Evolutionary conservation across 176 grass and related monocot genomes (phyloP), one percentile per base, ranked within the genome.

Genomic region (Puccinellia tenuiflora): DNA sequence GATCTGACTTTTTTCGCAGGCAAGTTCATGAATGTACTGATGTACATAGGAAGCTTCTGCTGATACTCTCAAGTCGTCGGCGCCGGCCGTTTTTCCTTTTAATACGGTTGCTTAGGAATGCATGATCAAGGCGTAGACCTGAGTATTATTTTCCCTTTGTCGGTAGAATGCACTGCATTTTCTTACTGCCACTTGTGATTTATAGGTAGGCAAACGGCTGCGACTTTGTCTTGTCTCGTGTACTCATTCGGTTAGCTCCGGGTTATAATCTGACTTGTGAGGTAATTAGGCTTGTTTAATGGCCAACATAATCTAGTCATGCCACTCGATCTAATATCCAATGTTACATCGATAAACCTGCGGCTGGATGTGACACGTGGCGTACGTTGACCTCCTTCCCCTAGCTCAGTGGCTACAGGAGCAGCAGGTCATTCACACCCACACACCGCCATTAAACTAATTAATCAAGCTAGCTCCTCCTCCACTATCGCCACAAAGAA

Each of bases 1-100:
- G 64, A 72, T 83, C 69, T 89, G 77, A 76, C 72, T 82, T 47
- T 72, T 18, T 31, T 46, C 2, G 63, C 50, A 38, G 9, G 28
- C 20, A n/a, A 47, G 31, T 37, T 30, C 22, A 53, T 80, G 64
- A 18, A 83, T n/a, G 31, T 9, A 42, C 20, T n/a, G n/a, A n/a
- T n/a, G 80, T 16, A 17, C 16, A 48, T 22, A 37, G 13, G 29
- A 78, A 68, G 56, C 81, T 75, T 63, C 56, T 74, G 73, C 73
- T 47, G 68, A 18, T 47, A 3, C 18, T 71, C 31, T 6, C 11
- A 70, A 33, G 59, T 35, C 78, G 35, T n/a, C 56, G 17, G 20
- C 42, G 55, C 29, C 56, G 37, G 46, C 68, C 46, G 29, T 37
- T 57, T 55, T 37, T 13, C 62, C 45, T 46, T 71, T 18, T 2